Evolutionary conservation across 805 yeast species (phyloP), one percentile per base, ranked within the genome.

Genomic region (Candida qinlingensis): DNA sequence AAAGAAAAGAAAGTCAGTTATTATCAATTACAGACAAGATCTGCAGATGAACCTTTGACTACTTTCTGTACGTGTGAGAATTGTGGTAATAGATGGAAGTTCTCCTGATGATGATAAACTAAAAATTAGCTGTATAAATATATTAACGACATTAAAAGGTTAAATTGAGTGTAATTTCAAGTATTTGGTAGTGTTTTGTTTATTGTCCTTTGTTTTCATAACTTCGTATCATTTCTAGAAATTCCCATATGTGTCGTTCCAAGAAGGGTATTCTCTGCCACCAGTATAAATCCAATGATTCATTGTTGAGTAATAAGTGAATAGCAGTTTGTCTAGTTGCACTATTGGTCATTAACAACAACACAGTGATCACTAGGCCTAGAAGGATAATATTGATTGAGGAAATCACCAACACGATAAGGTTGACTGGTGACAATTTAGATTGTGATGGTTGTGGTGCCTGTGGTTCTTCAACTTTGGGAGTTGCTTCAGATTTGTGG

Each of bases 81-180:
- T 56, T 94, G 99, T 73, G 98, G 98, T 54, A 89, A 94, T 64
- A 80, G 98, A 68, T 94, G 99, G 99, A 94, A 94, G 69, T 94
- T 94, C 65, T 87, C 96, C 33, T 91, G 33, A 54, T 19, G 25
- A 34, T 37, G 36, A n/a, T 30, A 6, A 37, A n/a, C n/a, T 11
- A 10, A 37, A 34, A 28, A 11, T 6, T 12, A 28, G 4, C 10
- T 48, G 45, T 41, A 54, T 12, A 46, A 52, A 31, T 49, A 52
- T 28, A 50, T 53, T n/a, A 46, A 44, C 42, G 48, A 48, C 47
- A 42, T 12, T 12, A 8, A 36, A 36, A 19, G 3, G 7, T n/a
- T 9, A 9, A 9, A 33, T 33, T 3, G 12, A 11, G 12, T 33
- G 35, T 33, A 36, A 36, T 8, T 36, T 12, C 12, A 11, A 7